Conservation (phyloP, 352 stramenopile species). For the Globisporangium recalcitrans region DNA sequence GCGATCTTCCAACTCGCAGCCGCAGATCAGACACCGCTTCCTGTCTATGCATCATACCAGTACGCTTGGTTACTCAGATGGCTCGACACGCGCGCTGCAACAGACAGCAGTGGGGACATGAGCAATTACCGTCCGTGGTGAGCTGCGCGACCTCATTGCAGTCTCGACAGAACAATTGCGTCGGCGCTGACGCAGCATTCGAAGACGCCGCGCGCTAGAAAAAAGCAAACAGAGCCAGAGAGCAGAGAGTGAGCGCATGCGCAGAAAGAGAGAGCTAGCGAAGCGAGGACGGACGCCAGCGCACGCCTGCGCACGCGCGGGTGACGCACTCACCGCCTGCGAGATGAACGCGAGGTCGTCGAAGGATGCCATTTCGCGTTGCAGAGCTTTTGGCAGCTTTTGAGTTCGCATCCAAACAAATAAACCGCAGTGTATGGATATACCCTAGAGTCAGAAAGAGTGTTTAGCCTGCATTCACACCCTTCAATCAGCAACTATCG, state of each 20-base stretch:
- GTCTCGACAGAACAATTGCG: constrained; percentile 51
- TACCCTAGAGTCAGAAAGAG: too few relatives aligned
- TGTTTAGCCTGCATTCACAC: too few relatives aligned
- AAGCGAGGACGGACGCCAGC: background rate
- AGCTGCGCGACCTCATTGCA: constrained; percentile 51
- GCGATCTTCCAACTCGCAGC: constrained; percentile 44
- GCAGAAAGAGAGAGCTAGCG: background rate
- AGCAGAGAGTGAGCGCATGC: background rate
- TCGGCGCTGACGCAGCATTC: background rate
- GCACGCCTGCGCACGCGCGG: background rate
- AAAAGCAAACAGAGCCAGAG: too few relatives aligned
- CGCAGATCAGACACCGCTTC: constrained; percentile 60
- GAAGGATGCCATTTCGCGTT: constrained; percentile 53
- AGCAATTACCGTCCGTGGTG: constrained; percentile 40
- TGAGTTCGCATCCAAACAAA: too few relatives aligned
- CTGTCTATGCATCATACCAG: constrained; percentile 27
- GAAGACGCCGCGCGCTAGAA: background rate
- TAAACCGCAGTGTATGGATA: too few relatives aligned
- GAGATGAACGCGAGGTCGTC: constrained; percentile 66
- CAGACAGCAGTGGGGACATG: background rate
- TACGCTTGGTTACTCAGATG: background rate
- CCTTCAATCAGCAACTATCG: too few relatives aligned
- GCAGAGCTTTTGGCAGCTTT: too few relatives aligned
- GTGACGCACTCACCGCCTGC: constrained; percentile 1
- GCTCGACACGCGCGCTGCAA: background rate